Evolutionary conservation across 1,284 basidiomycete species (phyloP).

Genomic region (Ustilago vetiveriae): DNA sequence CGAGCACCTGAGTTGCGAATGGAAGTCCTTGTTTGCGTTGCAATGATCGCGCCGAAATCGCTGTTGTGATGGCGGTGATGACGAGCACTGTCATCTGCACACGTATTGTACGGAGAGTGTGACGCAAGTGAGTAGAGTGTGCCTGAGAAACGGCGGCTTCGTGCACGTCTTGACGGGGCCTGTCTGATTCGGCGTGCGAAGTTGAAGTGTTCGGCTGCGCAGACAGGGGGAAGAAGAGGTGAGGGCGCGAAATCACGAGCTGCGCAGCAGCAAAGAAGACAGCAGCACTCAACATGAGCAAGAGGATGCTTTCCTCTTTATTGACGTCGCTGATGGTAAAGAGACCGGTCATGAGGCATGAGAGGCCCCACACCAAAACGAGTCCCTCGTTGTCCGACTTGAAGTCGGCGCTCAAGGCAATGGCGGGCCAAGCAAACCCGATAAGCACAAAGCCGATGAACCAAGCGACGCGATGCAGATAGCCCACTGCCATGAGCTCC

Average conservation of each 20-base stretch:
- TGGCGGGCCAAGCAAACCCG: conserved; percentile 74
- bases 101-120: conserved; percentile 42
- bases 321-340: conserved; percentile 81
- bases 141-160: not conserved
- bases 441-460: conserved; percentile 75
- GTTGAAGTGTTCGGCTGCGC: not conserved
- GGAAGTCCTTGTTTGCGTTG: conserved; percentile 78
- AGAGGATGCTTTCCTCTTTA: conserved; percentile 74
- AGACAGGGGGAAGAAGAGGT: conserved; percentile 41
- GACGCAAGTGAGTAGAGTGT: conserved; percentile 25
- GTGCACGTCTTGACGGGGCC: not conserved
- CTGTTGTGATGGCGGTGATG: conserved; percentile 69
- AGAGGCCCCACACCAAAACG: conserved; percentile 71
- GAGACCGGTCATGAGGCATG: conserved; percentile 73
- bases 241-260: conserved; percentile 13
- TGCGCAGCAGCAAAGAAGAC: conserved; percentile 35
- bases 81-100: conserved; percentile 69
- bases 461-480: conserved; percentile 75
- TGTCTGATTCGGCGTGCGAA: not conserved
- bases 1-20: conserved; percentile 73
- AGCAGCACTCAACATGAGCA: conserved; percentile 48
- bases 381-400: conserved; percentile 62
- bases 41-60: conserved; percentile 74
- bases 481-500: conserved; percentile 78
- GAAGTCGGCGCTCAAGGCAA: conserved; percentile 39